Base-by-base conservation (phyloP, 1,284 basidiomycete genomes). In the Ceratobasidium sp. region DNA sequence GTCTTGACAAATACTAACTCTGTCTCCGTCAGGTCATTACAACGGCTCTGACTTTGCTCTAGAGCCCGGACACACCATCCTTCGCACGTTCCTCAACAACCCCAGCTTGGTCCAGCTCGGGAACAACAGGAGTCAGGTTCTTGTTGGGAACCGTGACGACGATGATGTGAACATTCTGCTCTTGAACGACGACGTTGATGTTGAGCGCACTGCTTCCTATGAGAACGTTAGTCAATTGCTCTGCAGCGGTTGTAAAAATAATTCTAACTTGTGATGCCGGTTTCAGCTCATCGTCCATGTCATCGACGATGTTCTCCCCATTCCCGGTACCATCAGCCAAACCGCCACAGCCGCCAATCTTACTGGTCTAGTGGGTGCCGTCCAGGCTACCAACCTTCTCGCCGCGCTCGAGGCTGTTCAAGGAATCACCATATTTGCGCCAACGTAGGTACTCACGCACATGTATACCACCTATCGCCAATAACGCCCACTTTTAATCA, bases 341-440 rank as follows among this genome's bases (percentile, higher is more conserved):
- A 83, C 86, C 14, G 79, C 89, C 49, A 78, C 77, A 3, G 79
- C 82, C 9, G 76, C 80, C 13, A 84, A 84, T 69, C 82, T 88
- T 41, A 82, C 82, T 9, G 77, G 69, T 3, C 76, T 83, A 28
- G 74, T 80, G 6, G 77, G 78, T 30, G 79, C 82, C 7, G 81
- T 83, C 63, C 75, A 80, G 54, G 79, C 77, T 8, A 74, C 80
- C 8, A 81, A 83, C 13, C 76, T 87, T n/a, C 80, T 85, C 30
- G 77, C 82, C 26, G 77, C 82, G 38, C 74, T 89, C 21, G 80
- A 82, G 76, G 74, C 76, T 0, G 78, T 83, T 3, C 79, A 77
- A n/a, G 92, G 91, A 3, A 85, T 90, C 74, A 94, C 92, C 0
- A 77, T 93, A 59, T 93, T 94, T 79, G 87, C 88, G 0, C 92